These are phyloP conservation scores for Protomyces inouyei DNA, from an alignment of 1,139 yeast species.

Conservation along the genomic window DNA sequence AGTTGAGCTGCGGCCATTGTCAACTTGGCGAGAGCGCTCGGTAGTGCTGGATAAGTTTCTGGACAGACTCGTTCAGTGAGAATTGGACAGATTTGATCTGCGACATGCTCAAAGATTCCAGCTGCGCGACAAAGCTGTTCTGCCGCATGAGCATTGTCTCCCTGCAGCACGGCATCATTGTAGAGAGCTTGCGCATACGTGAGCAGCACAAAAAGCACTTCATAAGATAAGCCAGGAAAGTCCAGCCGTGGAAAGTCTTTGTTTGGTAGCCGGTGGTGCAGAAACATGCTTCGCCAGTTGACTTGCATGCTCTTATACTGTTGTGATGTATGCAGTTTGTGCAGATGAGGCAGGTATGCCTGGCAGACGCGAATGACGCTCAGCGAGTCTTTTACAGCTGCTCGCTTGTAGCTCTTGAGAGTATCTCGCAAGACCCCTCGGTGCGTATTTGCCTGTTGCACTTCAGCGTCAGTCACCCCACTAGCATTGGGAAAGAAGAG, in stretches of 20 bases:
- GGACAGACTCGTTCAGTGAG: not conserved
- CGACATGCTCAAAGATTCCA: slow-evolving; percentile 7
- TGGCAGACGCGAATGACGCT: slow-evolving; percentile 11
- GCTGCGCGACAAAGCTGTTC: slow-evolving; percentile 12
- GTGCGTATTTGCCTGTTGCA: slow-evolving; percentile 4
- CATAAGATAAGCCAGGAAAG: slow-evolving; percentile 4
- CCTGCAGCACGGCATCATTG: not conserved
- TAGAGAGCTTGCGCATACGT: slow-evolving; percentile 23
- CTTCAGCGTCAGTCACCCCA: not conserved
- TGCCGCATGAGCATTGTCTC: not conserved
- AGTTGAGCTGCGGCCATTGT: slow-evolving; percentile 14
- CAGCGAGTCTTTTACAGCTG: slow-evolving; percentile 9
- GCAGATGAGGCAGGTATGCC: slow-evolving; percentile 15
- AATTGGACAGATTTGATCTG: not conserved
- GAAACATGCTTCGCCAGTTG: slow-evolving; percentile 19
- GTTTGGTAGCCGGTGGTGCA: slow-evolving; percentile 9
- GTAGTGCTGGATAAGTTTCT: slow-evolving; percentile 10
- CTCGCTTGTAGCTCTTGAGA: slow-evolving; percentile 19
- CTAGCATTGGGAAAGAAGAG: slow-evolving; percentile 4
- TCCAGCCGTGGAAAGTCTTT: slow-evolving; percentile 17
- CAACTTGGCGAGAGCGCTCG: not conserved
- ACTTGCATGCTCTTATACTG: not conserved
- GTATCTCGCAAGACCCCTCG: slow-evolving; percentile 20
- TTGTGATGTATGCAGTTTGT: not conserved
- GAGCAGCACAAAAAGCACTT: slow-evolving; percentile 14